Percentiles rank a stretch among this genome's conserved stretches.
phyloP scores from a whole-genome alignment of 306 rosid species.

The Parietaria judaica region DNA sequence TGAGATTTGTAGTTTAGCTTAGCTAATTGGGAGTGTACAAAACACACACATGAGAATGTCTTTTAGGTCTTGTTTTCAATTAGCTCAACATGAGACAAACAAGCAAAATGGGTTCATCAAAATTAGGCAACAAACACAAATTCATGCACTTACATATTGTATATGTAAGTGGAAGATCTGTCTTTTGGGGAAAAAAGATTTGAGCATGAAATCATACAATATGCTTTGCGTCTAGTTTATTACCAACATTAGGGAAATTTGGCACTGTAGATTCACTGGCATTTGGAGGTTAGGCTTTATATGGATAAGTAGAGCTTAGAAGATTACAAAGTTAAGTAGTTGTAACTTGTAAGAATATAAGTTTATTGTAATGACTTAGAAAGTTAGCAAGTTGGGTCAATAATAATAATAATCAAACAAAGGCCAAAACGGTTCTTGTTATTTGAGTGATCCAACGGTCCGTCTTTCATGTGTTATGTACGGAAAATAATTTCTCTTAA shows the following conservation, averaged over 20 bases:
- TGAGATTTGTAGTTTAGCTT: conserved; percentile 1
- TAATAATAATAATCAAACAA: no score
- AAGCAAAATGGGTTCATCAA: neutral
- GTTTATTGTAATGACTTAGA: no score
- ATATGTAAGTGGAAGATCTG: neutral
- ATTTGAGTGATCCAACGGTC: no score
- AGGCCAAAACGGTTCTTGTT: no score
- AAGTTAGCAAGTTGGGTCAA: no score
- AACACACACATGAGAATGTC: neutral
- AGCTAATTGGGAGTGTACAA: neutral
- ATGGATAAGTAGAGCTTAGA: no score
- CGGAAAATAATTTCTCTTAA: no score
- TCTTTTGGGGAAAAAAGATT: neutral
- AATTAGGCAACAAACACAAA: neutral
- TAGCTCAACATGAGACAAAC: neutral
- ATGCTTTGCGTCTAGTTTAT: neutral
- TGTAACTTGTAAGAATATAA: no score
- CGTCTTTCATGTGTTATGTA: no score
- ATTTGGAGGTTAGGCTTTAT: no score
- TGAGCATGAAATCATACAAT: neutral
- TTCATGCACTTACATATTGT: neutral
- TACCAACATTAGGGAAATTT: neutral
- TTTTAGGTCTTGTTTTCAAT: neutral
- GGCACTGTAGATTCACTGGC: no score
- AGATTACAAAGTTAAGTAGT: no score